These are phyloP conservation scores for Hypsizygus marmoreus DNA, from an alignment of 768 basidiomycete genomes.

Conservation along the genomic window DNA sequence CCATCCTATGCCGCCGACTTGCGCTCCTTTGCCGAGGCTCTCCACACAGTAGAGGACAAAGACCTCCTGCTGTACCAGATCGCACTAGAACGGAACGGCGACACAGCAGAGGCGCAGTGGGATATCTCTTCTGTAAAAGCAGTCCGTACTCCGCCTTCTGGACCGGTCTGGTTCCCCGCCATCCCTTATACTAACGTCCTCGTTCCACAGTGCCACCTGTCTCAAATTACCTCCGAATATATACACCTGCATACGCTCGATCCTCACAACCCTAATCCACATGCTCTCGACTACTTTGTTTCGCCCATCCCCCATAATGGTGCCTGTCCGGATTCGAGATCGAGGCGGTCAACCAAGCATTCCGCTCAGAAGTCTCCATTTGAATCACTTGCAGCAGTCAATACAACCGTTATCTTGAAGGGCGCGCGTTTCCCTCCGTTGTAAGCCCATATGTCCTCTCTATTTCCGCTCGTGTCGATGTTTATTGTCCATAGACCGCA, in stretches of 20 bases:
- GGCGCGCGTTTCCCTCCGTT: slow-evolving; percentile 53
- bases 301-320: slow-evolving; percentile 70
- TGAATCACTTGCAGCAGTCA: slow-evolving; percentile 38
- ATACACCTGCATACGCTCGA: slow-evolving; percentile 56
- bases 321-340: slow-evolving; percentile 50
- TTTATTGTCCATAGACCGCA: slow-evolving; percentile 52
- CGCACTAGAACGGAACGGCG: slow-evolving; percentile 55
- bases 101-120: slow-evolving; percentile 48
- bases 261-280: slow-evolving; percentile 45
- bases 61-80: slow-evolving; percentile 67
- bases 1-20: slow-evolving; percentile 50
- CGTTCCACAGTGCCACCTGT: slow-evolving; percentile 63
- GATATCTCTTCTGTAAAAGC: slow-evolving; percentile 63
- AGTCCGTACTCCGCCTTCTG: slow-evolving; percentile 38
- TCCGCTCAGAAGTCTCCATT: slow-evolving; percentile 23
- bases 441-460: slow-evolving; percentile 38
- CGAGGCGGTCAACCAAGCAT: slow-evolving; percentile 20
- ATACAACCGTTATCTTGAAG: slow-evolving; percentile 54
- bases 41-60: slow-evolving; percentile 34
- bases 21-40: slow-evolving; percentile 39
- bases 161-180: slow-evolving; percentile 12
- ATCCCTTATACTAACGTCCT: slow-evolving; percentile 7
- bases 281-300: slow-evolving; percentile 73
- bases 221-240: slow-evolving; percentile 51
- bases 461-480: neutral